phyloP scores from a whole-genome alignment of 306 rosid genomes.

The Malus sieversii region DNA sequence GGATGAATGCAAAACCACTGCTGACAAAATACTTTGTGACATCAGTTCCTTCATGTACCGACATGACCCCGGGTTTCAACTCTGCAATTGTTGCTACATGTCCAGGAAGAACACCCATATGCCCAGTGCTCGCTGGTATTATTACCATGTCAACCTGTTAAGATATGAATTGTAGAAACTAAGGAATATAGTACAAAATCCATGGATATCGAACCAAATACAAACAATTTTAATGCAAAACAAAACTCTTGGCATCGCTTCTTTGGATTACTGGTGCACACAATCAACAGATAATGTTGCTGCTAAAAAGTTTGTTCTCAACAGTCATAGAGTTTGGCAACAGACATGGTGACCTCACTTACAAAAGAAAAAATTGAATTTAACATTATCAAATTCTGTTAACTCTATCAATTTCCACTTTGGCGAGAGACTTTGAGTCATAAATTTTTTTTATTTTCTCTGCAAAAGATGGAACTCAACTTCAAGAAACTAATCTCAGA shows the following conservation, averaged over 20 bases:
- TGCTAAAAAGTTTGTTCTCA: neutral
- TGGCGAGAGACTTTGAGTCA: neutral
- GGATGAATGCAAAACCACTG: conserved; percentile 91
- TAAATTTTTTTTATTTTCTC: neutral
- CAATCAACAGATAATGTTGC: neutral
- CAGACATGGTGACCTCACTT: neutral
- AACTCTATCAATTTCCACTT: neutral
- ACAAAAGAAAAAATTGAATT: neutral
- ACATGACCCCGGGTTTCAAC: conserved; percentile 82
- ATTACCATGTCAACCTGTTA: conserved; percentile 92
- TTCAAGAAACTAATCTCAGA: neutral
- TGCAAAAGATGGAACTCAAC: neutral
- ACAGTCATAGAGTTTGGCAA: neutral
- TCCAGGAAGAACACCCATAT: conserved; percentile 99
- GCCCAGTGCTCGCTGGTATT: conserved; percentile 92
- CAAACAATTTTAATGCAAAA: neutral
- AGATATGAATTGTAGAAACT: neutral
- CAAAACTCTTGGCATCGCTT: neutral
- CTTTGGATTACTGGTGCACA: neutral
- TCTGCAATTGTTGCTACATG: conserved; percentile 97
- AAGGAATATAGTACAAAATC: neutral
- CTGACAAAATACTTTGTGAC: conserved; percentile 75
- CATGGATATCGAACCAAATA: neutral
- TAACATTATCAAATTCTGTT: neutral
- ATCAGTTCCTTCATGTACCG: conserved; percentile 80